Evolutionary conservation across 2,329 filamentous ascomycete species (phyloP).

Genomic region (Fusarium sp.): DNA sequence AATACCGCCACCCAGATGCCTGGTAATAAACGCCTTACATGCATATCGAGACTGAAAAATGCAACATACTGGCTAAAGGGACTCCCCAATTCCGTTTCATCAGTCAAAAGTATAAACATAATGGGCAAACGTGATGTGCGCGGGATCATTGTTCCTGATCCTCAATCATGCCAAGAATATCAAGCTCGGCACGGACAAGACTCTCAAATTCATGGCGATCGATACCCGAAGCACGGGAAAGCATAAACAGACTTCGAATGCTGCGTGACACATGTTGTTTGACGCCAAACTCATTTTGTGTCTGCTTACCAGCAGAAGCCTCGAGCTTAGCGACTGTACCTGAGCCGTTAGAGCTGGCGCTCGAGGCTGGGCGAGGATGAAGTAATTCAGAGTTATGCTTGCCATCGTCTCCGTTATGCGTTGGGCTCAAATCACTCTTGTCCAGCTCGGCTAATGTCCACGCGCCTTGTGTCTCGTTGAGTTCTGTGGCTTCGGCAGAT

Average conservation of each 20-base stretch:
- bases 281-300: conserved; percentile 77
- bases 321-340: conserved; percentile 73
- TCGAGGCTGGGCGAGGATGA: conserved; percentile 71
- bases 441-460: conserved; percentile 62
- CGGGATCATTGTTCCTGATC: conserved; percentile 55
- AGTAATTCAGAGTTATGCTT: conserved; percentile 57
- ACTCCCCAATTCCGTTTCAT: conserved; percentile 1
- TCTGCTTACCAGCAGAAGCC: conserved; percentile 66
- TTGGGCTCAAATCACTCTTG: conserved; percentile 53
- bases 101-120: conserved; percentile 1
- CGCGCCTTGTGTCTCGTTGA: conserved; percentile 50
- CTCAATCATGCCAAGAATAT: conserved; percentile 77
- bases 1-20: conserved; percentile 19
- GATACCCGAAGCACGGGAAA: conserved; percentile 79
- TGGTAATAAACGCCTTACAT: conserved; percentile 44
- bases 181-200: conserved; percentile 77
- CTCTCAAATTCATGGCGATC: conserved; percentile 80
- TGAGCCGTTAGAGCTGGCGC: conserved; percentile 67
- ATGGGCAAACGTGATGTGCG: background rate
- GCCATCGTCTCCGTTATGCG: conserved; percentile 47
- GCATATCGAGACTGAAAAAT: conserved; percentile 31
- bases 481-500: conserved; percentile 37
- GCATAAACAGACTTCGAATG: conserved; percentile 79
- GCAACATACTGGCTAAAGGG: conserved; percentile 1
- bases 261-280: conserved; percentile 84